Evolutionary conservation across 1,284 basidiomycete species (phyloP).

Genomic region (Naganishia cerealis): DNA sequence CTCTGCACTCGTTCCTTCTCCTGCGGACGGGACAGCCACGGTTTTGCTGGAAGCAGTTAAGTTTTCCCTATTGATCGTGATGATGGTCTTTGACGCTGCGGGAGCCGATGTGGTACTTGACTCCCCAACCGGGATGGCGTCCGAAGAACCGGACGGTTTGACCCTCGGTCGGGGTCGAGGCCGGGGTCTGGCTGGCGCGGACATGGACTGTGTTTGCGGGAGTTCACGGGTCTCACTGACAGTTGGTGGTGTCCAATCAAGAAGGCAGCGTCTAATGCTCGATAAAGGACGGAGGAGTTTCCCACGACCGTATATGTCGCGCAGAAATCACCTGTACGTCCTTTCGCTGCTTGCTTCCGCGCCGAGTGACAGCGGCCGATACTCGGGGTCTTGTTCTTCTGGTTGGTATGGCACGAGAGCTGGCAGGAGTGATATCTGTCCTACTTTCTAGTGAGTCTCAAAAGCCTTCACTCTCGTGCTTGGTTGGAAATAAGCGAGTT

Average conservation of each 20-base stretch:
- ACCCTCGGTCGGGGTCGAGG: slow-evolving; percentile 10
- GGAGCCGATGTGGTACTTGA: not conserved
- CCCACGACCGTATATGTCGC: no score
- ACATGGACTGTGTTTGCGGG: not conserved
- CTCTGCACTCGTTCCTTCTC: not conserved
- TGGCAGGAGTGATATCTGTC: not conserved
- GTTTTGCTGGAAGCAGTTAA: slow-evolving; percentile 6
- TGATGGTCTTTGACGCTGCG: slow-evolving; percentile 14
- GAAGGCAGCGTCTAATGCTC: no score
- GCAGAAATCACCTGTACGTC: no score
- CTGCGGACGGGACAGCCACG: not conserved
- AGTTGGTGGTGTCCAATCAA: no score
- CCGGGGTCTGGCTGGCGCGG: slow-evolving; percentile 23
- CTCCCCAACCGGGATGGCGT: not conserved
- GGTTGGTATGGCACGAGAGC: no score
- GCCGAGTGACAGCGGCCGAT: no score
- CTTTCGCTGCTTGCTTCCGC: no score
- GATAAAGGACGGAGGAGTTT: no score
- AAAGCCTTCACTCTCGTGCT: not conserved
- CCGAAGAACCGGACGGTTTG: slow-evolving; percentile 23
- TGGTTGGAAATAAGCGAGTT: not conserved
- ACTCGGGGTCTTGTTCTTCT: not conserved
- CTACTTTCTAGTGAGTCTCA: not conserved
- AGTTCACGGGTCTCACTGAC: no score
- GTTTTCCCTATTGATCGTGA: slow-evolving; percentile 6